Evolutionary conservation across 2,329 filamentous ascomycete species (phyloP), one percentile per base, ranked within the genome.

Genomic region (Penicillium sp.): DNA sequence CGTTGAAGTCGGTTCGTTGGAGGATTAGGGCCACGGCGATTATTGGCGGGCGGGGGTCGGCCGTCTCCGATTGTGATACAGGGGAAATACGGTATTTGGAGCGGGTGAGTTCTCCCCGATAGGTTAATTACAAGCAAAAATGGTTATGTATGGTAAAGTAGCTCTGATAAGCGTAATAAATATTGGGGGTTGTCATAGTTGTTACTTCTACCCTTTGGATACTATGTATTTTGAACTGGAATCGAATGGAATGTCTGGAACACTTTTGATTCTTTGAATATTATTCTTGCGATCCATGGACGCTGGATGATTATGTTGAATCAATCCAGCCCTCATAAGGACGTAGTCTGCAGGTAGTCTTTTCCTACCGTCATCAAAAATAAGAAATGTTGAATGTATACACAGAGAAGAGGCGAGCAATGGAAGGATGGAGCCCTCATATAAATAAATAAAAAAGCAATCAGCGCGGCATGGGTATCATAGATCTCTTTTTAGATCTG

Each of bases 401-500:
- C 61, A 65, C 35, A 50, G 21, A 41, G 13, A 57, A 46, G 23
- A 54, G 56, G 45, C 29, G 29, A 44, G 47, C 51, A 50, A 50
- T 54, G 46, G 45, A 56, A 55, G 55, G 59, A 46, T 42, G 41
- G 41, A 41, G 44, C 46, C 47, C 52, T 18, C 52, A 49, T 32
- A 41, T 25, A 32, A 45, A 49, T 29, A 47, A 32, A 48, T 50
- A 58, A 46, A 54, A 59, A 50, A 31, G 29, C 44, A 52, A 40
- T 46, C 39, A 51, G 54, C 59, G 53, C 61, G 65, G 65, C 60
- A 64, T 65, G 71, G 71, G 71, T 73, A 72, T 73, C 69, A 70
- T 68, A 65, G 53, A 62, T 54, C 50, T 44, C 45, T 44, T 4
- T 44, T n/a, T 9, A 47, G 50, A 52, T 47, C 42, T 52, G 31